These are phyloP conservation scores for Calendula officinalis DNA, from an alignment of 129 eudicot species.

Conservation along the genomic window DNA sequence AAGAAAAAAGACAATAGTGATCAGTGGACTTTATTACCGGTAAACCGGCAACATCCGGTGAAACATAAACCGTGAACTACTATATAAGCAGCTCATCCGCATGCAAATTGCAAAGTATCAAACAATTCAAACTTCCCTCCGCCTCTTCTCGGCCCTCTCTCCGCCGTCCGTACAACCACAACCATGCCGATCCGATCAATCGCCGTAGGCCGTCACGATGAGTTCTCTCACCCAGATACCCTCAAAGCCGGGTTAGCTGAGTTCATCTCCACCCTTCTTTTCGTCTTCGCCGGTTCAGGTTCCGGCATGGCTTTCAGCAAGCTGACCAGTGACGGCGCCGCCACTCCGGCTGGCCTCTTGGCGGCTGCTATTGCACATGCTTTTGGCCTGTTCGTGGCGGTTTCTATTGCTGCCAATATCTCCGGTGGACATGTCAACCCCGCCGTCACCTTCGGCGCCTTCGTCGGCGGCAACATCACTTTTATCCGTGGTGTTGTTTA, in stretches of 20 bases:
- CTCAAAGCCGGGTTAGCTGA: conserved; percentile 49
- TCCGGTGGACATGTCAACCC: conserved; percentile 49
- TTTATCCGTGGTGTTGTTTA: conserved; percentile 41
- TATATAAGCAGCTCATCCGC: conserved; percentile 26
- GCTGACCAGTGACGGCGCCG: conserved; percentile 33
- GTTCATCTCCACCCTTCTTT: conserved; percentile 50
- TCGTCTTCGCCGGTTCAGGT: conserved; percentile 18
- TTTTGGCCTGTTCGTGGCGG: conserved; percentile 46
- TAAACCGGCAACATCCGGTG: conserved; percentile 35
- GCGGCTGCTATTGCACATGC: conserved; percentile 45
- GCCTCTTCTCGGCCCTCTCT: too few species aligned
- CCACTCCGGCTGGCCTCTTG: conserved; percentile 42
- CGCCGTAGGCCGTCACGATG: conserved; percentile 37
- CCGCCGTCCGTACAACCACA: conserved; percentile 1
- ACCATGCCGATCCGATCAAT: conserved; percentile 45
- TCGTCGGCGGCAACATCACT: conserved; percentile 48
- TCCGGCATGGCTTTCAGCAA: conserved; percentile 56
- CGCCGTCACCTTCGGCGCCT: conserved; percentile 27
- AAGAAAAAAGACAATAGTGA: background rate
- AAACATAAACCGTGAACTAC: background rate
- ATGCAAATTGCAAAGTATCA: conserved; percentile 26
- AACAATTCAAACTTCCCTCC: conserved; percentile 7
- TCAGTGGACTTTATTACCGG: conserved; percentile 2
- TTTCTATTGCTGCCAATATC: conserved; percentile 47
- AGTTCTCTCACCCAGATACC: conserved; percentile 36